A percentile compares a stretch with the other conserved stretches of the same genome.
Conservation (phyloP, 225 moss, liverwort and hornwort genomes). For the Marchantia polymorpha region DNA sequence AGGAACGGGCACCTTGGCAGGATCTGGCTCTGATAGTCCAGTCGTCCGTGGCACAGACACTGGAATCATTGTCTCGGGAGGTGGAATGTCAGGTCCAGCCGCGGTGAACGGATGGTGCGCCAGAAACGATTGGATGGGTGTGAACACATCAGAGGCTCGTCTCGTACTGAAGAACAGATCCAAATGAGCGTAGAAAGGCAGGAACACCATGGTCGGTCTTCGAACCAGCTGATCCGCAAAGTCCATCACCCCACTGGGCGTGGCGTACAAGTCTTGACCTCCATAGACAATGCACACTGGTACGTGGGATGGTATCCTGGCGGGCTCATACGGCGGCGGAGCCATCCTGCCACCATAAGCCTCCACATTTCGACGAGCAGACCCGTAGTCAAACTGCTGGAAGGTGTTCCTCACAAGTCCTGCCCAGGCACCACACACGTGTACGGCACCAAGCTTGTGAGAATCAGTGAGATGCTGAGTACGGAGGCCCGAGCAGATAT, state of each 20-base stretch:
- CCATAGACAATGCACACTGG: slow-evolving; percentile 29
- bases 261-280: slow-evolving; percentile 23
- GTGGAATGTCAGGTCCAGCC: too few relatives aligned
- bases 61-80: too few relatives aligned
- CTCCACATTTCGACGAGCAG: slow-evolving; percentile 14
- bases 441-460: too few relatives aligned
- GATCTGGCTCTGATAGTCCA: too few relatives aligned
- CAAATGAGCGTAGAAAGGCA: slow-evolving; percentile 32
- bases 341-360: slow-evolving; percentile 22
- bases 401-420: slow-evolving; percentile 26
- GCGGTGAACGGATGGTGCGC: too few relatives aligned
- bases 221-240: not conserved
- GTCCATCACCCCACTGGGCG: slow-evolving; percentile 19
- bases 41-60: too few relatives aligned
- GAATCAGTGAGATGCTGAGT: too few relatives aligned
- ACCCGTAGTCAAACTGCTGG: slow-evolving; percentile 26
- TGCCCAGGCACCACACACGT: slow-evolving; percentile 7
- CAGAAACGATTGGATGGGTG: slow-evolving; percentile 28
- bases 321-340: slow-evolving; percentile 25
- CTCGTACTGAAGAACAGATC: slow-evolving; percentile 32
- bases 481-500: too few relatives aligned
- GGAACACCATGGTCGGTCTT: not conserved
- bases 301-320: slow-evolving; percentile 14
- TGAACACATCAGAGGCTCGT: slow-evolving; percentile 27
- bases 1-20: too few relatives aligned